These are phyloP conservation scores for Passalora sequoiae DNA, from an alignment of 2,329 filamentous ascomycete genomes.

Conservation along the genomic window DNA sequence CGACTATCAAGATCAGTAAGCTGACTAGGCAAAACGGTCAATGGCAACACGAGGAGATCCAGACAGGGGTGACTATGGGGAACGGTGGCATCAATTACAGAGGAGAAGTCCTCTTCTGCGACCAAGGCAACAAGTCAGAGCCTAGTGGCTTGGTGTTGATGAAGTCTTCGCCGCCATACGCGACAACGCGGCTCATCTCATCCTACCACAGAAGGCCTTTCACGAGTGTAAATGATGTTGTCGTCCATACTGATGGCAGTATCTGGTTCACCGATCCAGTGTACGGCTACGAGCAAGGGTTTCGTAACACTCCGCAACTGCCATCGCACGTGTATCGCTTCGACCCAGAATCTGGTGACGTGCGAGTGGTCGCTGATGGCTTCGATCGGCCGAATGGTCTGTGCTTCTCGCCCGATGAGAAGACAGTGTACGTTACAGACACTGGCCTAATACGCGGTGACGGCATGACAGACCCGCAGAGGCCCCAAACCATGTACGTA, in stretches of 20 bases:
- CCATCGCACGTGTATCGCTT: constrained; percentile 53
- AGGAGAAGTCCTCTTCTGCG: constrained; percentile 32
- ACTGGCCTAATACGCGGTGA: constrained; percentile 46
- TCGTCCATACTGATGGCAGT: constrained; percentile 49
- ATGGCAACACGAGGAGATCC: constrained; percentile 41
- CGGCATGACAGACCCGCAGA: constrained; percentile 41
- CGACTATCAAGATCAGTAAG: constrained; percentile 27
- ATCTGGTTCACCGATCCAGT: constrained; percentile 62
- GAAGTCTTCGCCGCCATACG: constrained; percentile 21
- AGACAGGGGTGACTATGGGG: constrained; percentile 39
- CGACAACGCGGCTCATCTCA: constrained; percentile 44
- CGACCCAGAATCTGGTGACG: constrained; percentile 46
- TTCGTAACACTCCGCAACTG: constrained; percentile 50
- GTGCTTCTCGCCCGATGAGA: constrained; percentile 52
- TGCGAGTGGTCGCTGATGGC: constrained; percentile 54
- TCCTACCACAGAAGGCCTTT: constrained; percentile 58
- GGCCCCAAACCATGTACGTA: constrained; percentile 47
- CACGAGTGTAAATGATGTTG: constrained; percentile 56
- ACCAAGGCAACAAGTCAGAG: constrained; percentile 26
- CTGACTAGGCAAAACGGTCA: constrained; percentile 25
- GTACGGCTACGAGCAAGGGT: constrained; percentile 57
- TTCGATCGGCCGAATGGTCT: constrained; percentile 55
- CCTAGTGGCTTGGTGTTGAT: constrained; percentile 26
- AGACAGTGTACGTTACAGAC: constrained; percentile 53
- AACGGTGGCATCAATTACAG: constrained; percentile 49